phyloP scores from a whole-genome alignment of 2,329 filamentous ascomycete genomes.

The Aspergillus niger region DNA sequence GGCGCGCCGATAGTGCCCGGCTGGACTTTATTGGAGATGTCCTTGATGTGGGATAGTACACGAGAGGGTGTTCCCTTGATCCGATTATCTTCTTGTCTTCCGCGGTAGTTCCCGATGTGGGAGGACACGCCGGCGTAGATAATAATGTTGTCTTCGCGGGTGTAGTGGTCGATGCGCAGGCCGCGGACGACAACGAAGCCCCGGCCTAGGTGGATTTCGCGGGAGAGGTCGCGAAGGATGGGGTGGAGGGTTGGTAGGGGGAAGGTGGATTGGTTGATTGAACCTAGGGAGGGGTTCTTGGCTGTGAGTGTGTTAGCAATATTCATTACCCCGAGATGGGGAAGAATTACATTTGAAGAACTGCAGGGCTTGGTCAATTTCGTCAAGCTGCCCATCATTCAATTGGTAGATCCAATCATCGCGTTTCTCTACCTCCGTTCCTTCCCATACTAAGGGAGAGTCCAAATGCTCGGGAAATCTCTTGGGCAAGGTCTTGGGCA shows the following conservation, averaged over 20 bases:
- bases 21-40: constrained; percentile 46
- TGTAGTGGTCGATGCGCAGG: constrained; percentile 40
- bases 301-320: constrained; percentile 24
- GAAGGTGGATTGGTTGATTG: constrained; percentile 52
- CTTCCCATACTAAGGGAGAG: constrained; percentile 53
- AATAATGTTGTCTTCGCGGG: constrained; percentile 41
- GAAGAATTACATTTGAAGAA: constrained; percentile 43
- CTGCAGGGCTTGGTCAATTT: constrained; percentile 46
- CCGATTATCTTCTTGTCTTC: constrained; percentile 45
- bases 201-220: constrained; percentile 43
- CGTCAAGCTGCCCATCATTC: constrained; percentile 40
- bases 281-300: constrained; percentile 32
- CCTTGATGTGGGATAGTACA: constrained; percentile 64
- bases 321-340: too few species aligned
- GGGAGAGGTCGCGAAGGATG: constrained; percentile 37
- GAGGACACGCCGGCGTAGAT: constrained; percentile 49
- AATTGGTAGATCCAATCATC: constrained; percentile 48
- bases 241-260: constrained; percentile 42
- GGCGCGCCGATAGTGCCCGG: constrained; percentile 43
- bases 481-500: constrained; percentile 17
- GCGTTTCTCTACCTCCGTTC: constrained; percentile 37
- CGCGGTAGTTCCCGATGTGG: constrained; percentile 44
- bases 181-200: constrained; percentile 52
- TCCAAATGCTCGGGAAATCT: constrained; percentile 44
- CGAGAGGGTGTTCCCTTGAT: constrained; percentile 43